phyloP scores from a whole-genome alignment of 164 flowering plant genomes.

The Umbilicus rupestris region DNA sequence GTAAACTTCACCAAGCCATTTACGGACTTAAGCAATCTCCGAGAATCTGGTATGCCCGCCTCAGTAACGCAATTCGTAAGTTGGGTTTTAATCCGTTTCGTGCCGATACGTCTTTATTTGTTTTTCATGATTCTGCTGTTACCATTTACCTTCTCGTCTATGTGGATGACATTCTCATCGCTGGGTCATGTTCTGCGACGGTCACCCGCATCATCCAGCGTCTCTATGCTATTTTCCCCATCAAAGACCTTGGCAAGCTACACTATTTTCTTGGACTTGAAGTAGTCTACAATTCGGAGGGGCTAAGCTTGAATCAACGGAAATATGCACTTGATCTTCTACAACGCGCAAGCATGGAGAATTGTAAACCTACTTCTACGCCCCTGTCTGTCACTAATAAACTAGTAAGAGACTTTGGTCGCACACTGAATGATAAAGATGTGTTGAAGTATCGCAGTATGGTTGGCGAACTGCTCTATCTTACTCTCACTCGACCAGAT shows the following conservation, averaged over 20 bases:
- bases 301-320: too few species aligned
- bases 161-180: background rate
- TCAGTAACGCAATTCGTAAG: background rate
- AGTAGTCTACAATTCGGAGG: too few species aligned
- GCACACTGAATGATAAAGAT: too few species aligned
- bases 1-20: background rate
- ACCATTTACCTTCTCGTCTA: background rate
- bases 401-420: background rate
- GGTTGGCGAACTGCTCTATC: background rate
- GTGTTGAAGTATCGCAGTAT: too few species aligned
- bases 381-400: background rate
- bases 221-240: background rate
- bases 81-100: background rate
- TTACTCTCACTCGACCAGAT: too few species aligned
- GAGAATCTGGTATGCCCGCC: background rate
- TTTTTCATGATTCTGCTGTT: background rate
- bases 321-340: too few species aligned
- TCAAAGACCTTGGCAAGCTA: slow-evolving; percentile 13
- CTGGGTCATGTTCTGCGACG: background rate
- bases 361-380: too few species aligned
- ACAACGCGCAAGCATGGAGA: too few species aligned
- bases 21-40: background rate
- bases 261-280: too few species aligned
- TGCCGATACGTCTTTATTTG: background rate
- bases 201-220: too few species aligned